Evolutionary conservation across 1,284 basidiomycete genomes (phyloP).

Genomic region (Neolentinus lepideus): DNA sequence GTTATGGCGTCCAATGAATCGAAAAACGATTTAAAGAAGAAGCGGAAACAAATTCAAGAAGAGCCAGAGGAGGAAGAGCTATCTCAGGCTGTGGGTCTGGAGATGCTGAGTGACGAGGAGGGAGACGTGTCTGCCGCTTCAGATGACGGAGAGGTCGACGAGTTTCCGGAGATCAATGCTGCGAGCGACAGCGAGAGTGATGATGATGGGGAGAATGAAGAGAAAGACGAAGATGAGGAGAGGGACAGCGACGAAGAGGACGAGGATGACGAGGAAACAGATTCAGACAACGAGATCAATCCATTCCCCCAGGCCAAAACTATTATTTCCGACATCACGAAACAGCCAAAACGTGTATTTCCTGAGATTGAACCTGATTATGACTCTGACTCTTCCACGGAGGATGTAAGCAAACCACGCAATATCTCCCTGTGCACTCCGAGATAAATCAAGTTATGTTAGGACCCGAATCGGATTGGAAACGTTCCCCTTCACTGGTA

Average conservation of each 20-base stretch:
- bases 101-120: constrained; percentile 71
- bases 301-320: constrained; percentile 63
- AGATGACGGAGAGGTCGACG: constrained; percentile 12
- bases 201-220: constrained; percentile 29
- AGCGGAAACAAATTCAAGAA: constrained; percentile 39
- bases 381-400: constrained; percentile 94
- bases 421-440: constrained; percentile 5
- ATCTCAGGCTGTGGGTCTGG: constrained; percentile 39
- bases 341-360: constrained; percentile 84
- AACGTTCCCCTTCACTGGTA: constrained; percentile 99
- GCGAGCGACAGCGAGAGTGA: constrained; percentile 30
- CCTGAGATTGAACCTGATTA: constrained; percentile 95
- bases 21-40: constrained; percentile 38
- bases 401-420: constrained; percentile 65
- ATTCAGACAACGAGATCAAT: constrained; percentile 30
- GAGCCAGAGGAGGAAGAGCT: constrained; percentile 27
- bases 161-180: constrained; percentile 16
- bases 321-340: constrained; percentile 77
- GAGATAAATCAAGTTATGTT: constrained; percentile 7
- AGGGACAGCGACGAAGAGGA: constrained; percentile 26
- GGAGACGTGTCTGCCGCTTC: constrained; percentile 29
- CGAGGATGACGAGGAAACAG: constrained; percentile 22
- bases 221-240: constrained; percentile 24
- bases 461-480: constrained; percentile 93
- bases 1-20: constrained; percentile 28